Evolutionary conservation across 805 yeast species (phyloP).

Genomic region (Brettanomyces bruxellensis): DNA sequence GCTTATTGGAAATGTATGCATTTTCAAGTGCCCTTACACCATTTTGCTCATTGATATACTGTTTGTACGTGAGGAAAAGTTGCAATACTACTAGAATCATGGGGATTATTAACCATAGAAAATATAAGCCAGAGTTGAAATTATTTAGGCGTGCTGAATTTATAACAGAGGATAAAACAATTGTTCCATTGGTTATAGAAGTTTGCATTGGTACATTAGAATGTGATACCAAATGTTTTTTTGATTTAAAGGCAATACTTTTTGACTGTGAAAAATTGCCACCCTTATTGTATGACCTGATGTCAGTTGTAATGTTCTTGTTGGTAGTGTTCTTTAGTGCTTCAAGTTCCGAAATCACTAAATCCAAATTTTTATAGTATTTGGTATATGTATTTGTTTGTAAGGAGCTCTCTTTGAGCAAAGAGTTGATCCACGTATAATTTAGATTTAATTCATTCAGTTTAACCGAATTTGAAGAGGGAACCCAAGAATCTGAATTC

Average conservation of each 20-base stretch:
- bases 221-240: too few relatives aligned
- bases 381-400: not conserved
- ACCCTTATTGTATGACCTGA: too few relatives aligned
- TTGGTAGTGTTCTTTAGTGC: not conserved
- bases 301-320: too few relatives aligned
- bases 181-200: too few relatives aligned
- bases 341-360: not conserved
- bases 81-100: not conserved
- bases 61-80: not conserved
- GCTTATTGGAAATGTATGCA: not conserved
- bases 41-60: not conserved
- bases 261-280: too few relatives aligned
- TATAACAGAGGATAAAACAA: too few relatives aligned
- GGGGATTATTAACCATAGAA: not conserved
- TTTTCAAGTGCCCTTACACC: not conserved
- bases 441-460: not conserved
- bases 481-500: not conserved
- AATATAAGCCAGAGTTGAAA: too few relatives aligned
- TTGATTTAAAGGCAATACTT: too few relatives aligned
- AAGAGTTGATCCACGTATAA: conserved; percentile 3
- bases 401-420: not conserved
- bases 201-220: too few relatives aligned
- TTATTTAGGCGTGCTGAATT: too few relatives aligned
- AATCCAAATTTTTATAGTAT: not conserved
- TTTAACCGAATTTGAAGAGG: not conserved